A percentile compares a stretch with the other conserved stretches of the same genome.
phyloP scores from a whole-genome alignment of 306 rosid genomes.

The Ziziphus jujuba region DNA sequence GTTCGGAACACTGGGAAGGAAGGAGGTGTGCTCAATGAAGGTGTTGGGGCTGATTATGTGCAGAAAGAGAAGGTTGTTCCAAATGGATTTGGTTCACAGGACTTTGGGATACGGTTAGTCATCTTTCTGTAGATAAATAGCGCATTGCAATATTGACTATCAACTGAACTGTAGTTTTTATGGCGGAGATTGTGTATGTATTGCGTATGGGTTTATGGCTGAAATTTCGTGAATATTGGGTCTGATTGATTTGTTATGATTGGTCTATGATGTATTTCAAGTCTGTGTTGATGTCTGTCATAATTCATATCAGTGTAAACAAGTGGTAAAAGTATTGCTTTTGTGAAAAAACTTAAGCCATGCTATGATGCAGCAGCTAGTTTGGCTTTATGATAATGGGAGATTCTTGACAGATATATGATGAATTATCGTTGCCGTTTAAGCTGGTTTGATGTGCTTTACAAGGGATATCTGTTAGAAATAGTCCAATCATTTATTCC shows the following conservation, averaged over 20 bases:
- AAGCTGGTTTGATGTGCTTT: slow-evolving; percentile 6
- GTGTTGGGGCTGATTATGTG: slow-evolving; percentile 97
- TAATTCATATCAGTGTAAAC: not conserved
- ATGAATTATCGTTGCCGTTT: not conserved
- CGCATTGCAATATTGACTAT: not conserved
- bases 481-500: not conserved
- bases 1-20: slow-evolving; percentile 69
- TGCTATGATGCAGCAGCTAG: not conserved
- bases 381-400: not conserved
- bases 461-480: not conserved
- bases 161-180: not conserved
- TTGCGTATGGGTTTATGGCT: not conserved
- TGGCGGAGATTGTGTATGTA: not conserved
- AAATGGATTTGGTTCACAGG: slow-evolving; percentile 56
- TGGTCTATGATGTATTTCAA: not conserved
- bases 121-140: slow-evolving; percentile 13
- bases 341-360: not conserved
- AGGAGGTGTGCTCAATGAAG: slow-evolving; percentile 83
- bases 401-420: not conserved
- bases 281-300: not conserved
- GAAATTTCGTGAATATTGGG: not conserved
- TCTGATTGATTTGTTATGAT: not conserved
- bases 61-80: slow-evolving; percentile 95
- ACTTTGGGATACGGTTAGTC: slow-evolving; percentile 72
- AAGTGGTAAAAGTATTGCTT: not conserved